Evolutionary conservation across 129 eudicot genomes (phyloP), one percentile per base, ranked within the genome.

Genomic region (Escallonia rubra): DNA sequence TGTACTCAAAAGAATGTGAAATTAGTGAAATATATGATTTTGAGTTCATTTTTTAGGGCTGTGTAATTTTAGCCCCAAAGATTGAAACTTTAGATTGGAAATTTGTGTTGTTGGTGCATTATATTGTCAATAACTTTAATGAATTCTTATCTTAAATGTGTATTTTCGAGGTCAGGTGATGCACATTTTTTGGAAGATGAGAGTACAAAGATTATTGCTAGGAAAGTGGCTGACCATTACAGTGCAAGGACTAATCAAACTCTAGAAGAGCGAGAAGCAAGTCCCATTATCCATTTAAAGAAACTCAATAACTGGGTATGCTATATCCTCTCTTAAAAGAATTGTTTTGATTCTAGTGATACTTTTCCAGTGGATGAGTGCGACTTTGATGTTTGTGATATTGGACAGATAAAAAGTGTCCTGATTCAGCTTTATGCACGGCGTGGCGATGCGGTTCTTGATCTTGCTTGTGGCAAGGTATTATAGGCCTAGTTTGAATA

Each of bases 391-490:
- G 11, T 13, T 56, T 7, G 41, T 73, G 40, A 41, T 15, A 65
- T 69, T 58, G 68, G 49, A 72, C 83, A 93, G 99, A 93, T 93
- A 45, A 93, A 93, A 79, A 93, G 99, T 76, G 99, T 93, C 11
- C 57, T 93, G 51, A 89, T 93, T 74, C 99, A 93, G 77, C 85
- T 93, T 43, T 93, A 89, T 78, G 87, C 99, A 11, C 87, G 80
- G 59, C 82, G 65, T 13, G 96, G 99, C 59, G 96, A 93, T 79
- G 82, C 86, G 4, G 95, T 89, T 80, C 96, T 93, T 80, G 99
- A 93, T 93, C 95, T 89, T 82, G 99, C 99, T n/a, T 93, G 99
- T 74, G 96, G 97, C 72, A 93, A 93, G 96, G 99, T 93, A 73
- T 59, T 54, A 48, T 61, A 51, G 66, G 66, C 53, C 57, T 57